A percentile compares a stretch with the other conserved stretches of the same genome.
Evolutionary conservation across 2,329 filamentous ascomycete species (phyloP).

Genomic region (Colletotrichum sp.): DNA sequence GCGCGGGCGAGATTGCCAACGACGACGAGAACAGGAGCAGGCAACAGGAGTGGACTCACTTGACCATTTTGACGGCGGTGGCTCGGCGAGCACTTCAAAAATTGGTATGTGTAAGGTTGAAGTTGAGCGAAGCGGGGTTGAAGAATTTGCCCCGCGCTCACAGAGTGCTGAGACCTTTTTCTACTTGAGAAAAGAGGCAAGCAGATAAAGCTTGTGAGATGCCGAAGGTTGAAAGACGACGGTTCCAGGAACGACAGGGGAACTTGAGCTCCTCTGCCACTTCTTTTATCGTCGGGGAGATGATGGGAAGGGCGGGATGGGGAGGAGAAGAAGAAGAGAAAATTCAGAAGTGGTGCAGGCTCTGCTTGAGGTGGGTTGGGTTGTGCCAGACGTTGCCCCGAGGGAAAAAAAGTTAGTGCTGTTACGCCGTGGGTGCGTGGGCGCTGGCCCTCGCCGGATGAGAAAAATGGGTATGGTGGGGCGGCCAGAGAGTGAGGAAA

Average conservation of each 20-base stretch:
- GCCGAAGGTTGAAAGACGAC: slow-evolving; percentile 31
- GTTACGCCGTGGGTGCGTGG: not conserved
- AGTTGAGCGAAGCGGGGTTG: slow-evolving; percentile 49
- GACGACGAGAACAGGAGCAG: not conserved
- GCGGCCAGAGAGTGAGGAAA: slow-evolving; percentile 17
- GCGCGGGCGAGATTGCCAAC: not conserved
- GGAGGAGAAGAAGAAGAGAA: slow-evolving; percentile 8
- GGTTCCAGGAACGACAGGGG: slow-evolving; percentile 43
- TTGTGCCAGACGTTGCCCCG: not conserved
- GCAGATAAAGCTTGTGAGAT: slow-evolving; percentile 16
- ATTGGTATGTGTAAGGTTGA: slow-evolving; percentile 33
- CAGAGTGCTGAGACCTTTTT: slow-evolving; percentile 19
- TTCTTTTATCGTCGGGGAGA: slow-evolving; percentile 41
- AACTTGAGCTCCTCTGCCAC: slow-evolving; percentile 39
- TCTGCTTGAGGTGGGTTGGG: not conserved
- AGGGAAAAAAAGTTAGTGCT: slow-evolving; percentile 23
- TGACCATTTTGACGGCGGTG: slow-evolving; percentile 98
- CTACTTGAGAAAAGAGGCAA: slow-evolving; percentile 18
- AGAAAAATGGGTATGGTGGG: slow-evolving; percentile 26
- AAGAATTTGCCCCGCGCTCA: slow-evolving; percentile 31
- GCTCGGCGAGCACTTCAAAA: slow-evolving; percentile 46
- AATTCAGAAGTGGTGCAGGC: slow-evolving; percentile 17
- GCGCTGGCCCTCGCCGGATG: not conserved
- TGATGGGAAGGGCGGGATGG: slow-evolving; percentile 18
- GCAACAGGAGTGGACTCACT: slow-evolving; percentile 70